phyloP scores from a whole-genome alignment of 1,139 yeast species.

The Suhomyces chickasaworum region DNA sequence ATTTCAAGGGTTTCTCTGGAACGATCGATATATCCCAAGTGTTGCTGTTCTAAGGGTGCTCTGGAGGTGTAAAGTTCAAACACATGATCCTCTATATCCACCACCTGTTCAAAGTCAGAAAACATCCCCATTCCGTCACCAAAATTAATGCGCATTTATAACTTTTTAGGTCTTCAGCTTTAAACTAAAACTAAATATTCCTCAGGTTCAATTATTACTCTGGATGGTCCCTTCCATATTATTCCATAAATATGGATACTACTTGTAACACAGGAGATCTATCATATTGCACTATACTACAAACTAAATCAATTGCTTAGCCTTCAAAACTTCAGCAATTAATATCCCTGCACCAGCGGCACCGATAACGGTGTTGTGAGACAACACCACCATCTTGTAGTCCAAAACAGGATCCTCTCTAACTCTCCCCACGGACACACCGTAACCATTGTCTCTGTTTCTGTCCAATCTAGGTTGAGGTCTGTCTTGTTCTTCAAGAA shows the following conservation, averaged over 20 bases:
- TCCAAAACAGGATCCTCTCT: constrained; percentile 93
- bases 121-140: neutral
- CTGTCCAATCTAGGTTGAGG: constrained; percentile 99
- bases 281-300: neutral
- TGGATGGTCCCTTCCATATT: no score
- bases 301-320: constrained; percentile 67
- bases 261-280: neutral
- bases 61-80: constrained; percentile 47
- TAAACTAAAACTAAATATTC: no score
- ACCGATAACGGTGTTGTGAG: constrained; percentile 96
- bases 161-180: no score
- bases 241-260: neutral
- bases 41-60: constrained; percentile 33
- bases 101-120: constrained; percentile 23
- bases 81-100: constrained; percentile 48
- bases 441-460: constrained; percentile 91
- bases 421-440: constrained; percentile 92
- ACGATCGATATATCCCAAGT: constrained; percentile 54
- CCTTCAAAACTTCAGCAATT: constrained; percentile 86
- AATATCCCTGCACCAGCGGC: constrained; percentile 99
- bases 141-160: neutral
- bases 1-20: constrained; percentile 32
- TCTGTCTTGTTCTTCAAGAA: constrained; percentile 85
- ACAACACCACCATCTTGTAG: constrained; percentile 91
- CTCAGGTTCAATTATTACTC: no score